phyloP scores from a whole-genome alignment of 176 grass and related monocot genomes.

The Musa itinerans region DNA sequence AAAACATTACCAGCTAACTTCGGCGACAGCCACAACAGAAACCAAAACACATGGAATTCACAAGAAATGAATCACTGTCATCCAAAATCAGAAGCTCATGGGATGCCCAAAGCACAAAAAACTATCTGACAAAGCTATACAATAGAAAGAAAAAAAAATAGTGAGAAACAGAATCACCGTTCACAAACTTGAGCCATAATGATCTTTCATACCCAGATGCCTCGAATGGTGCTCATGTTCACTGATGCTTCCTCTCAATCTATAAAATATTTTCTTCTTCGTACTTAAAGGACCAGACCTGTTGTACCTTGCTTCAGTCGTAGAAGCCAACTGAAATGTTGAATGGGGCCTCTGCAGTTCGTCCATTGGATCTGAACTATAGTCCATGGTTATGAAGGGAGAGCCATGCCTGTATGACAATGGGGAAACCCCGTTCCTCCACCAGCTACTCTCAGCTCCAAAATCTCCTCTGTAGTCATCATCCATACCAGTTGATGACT shows the following conservation, averaged over 20 bases:
- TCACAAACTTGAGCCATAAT: constrained; percentile 35
- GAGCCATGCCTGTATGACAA: constrained; percentile 1
- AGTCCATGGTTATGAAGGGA: constrained; percentile 18
- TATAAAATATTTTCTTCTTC: constrained; percentile 7
- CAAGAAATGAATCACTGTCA: constrained; percentile 4
- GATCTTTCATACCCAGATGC: neutral
- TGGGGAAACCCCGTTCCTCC: constrained; percentile 1
- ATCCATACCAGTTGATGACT: neutral
- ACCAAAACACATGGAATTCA: neutral
- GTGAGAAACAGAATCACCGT: constrained; percentile 18
- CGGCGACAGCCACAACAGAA: constrained; percentile 10
- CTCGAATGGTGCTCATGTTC: constrained; percentile 11
- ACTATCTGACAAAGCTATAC: no score
- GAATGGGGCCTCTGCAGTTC: neutral
- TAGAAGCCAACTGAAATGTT: neutral
- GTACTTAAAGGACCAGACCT: constrained; percentile 15
- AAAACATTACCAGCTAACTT: no score
- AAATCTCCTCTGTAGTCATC: constrained; percentile 11
- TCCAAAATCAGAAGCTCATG: neutral
- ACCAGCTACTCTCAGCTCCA: constrained; percentile 1
- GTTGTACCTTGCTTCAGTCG: neutral
- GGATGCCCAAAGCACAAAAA: neutral
- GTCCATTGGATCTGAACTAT: constrained; percentile 13
- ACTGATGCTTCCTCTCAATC: constrained; percentile 12
- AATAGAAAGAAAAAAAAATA: neutral